Percentiles rank a stretch among this genome's conserved stretches.
phyloP scores from a whole-genome alignment of 1,284 basidiomycete genomes.

The Cryptococcus neoformans region DNA sequence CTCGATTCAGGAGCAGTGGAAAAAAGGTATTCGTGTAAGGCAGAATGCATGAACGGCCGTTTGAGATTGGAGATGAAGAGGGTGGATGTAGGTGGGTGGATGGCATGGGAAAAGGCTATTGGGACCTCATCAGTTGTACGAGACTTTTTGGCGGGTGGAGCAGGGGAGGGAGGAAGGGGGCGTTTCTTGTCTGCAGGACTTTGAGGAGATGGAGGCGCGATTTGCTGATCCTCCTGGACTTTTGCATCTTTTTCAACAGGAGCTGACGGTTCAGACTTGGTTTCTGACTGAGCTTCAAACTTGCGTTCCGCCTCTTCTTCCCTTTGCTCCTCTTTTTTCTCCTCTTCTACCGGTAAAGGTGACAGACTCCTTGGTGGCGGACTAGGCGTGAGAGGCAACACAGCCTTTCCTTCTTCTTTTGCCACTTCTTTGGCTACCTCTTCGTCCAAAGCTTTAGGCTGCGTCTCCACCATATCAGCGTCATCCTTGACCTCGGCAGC shows the following conservation, averaged over 20 bases:
- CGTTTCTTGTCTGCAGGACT: slow-evolving; percentile 4
- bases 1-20: slow-evolving; percentile 4
- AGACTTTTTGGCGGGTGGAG: background rate
- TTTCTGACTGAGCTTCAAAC: background rate
- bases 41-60: slow-evolving; percentile 38
- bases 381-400: slow-evolving; percentile 14
- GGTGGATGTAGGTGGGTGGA: slow-evolving; percentile 37
- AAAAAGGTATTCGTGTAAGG: slow-evolving; percentile 31
- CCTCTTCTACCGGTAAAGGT: slow-evolving; percentile 10
- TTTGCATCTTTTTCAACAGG: too few relatives aligned
- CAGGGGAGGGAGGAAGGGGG: slow-evolving; percentile 4
- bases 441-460: slow-evolving; percentile 21
- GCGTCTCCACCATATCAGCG: background rate
- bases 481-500: too few relatives aligned
- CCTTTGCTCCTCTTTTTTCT: background rate
- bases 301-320: background rate
- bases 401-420: slow-evolving; percentile 24
- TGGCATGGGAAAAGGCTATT: slow-evolving; percentile 4
- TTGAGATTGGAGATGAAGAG: slow-evolving; percentile 48
- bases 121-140: background rate
- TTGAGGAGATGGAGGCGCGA: background rate
- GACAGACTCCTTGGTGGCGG: slow-evolving; percentile 12
- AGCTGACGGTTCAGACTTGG: background rate
- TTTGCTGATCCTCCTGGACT: background rate
- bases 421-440: slow-evolving; percentile 22